These are phyloP conservation scores for Schwanniomyces occidentalis DNA, from an alignment of 805 yeast genomes.

Conservation along the genomic window DNA sequence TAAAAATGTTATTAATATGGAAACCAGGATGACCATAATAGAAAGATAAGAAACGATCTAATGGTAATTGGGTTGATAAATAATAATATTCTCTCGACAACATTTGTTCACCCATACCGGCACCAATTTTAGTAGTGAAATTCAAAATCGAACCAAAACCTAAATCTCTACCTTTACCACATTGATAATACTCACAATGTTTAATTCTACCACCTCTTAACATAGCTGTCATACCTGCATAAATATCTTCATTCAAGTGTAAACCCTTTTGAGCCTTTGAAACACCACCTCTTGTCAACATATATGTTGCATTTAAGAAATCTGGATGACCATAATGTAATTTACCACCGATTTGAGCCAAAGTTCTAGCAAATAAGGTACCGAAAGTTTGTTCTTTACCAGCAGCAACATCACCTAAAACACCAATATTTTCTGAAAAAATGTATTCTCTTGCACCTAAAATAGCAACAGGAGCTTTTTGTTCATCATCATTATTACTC, in stretches of 20 bases:
- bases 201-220: constrained; percentile 81
- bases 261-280: constrained; percentile 83
- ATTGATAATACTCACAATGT: constrained; percentile 80
- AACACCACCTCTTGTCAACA: constrained; percentile 86
- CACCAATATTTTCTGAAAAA: constrained; percentile 79
- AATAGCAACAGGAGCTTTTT: constrained; percentile 67
- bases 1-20: constrained; percentile 76
- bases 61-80: constrained; percentile 71
- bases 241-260: constrained; percentile 82
- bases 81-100: constrained; percentile 80
- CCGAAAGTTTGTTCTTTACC: constrained; percentile 90
- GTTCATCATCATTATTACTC: constrained; percentile 49
- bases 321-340: constrained; percentile 89
- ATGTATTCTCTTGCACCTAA: constrained; percentile 84
- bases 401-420: constrained; percentile 83
- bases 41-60: constrained; percentile 76
- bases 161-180: constrained; percentile 85
- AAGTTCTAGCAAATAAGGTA: constrained; percentile 77
- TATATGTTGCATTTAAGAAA: constrained; percentile 69
- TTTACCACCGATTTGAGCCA: constrained; percentile 81
- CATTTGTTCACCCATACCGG: constrained; percentile 91
- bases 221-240: constrained; percentile 81
- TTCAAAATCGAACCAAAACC: constrained; percentile 82
- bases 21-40: constrained; percentile 88
- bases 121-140: constrained; percentile 82